Evolutionary conservation across 805 yeast species (phyloP).

Genomic region (Helenozyma baotianmanensis): DNA sequence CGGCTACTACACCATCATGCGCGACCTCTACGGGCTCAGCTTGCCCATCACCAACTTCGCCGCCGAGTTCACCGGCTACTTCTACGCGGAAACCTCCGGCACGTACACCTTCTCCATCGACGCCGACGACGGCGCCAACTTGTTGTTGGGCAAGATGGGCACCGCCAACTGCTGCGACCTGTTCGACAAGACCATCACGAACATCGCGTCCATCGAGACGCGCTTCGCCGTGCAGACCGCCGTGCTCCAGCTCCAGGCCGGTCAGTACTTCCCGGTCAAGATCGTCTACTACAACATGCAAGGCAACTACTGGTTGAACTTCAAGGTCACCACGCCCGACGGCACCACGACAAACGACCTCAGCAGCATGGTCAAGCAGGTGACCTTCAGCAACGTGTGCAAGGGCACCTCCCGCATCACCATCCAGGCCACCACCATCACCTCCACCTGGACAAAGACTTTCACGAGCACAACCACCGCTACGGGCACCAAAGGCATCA

Average conservation of each 20-base stretch:
- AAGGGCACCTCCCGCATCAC: too few species aligned
- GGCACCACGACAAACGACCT: conserved; percentile 3
- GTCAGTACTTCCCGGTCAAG: conserved; percentile 6
- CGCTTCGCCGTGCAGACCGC: background rate
- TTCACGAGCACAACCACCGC: conserved; percentile 1
- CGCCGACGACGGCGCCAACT: conserved; percentile 6
- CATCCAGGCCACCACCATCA: conserved; percentile 1
- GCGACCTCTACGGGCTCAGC: conserved; percentile 1
- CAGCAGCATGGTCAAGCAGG: conserved; percentile 7
- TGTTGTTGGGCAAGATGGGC: conserved; percentile 2
- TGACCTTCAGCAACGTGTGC: conserved; percentile 2
- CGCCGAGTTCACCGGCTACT: conserved; percentile 7
- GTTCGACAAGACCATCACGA: conserved; percentile 1
- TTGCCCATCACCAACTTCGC: conserved; percentile 6
- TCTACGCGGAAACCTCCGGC: conserved; percentile 6
- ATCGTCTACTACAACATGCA: conserved; percentile 9
- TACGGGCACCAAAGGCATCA: background rate
- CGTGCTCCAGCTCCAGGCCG: conserved; percentile 1
- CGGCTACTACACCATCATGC: too few species aligned
- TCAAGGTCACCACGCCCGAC: conserved; percentile 3
- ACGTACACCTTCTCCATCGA: conserved; percentile 2
- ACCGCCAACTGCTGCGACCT: conserved; percentile 5
- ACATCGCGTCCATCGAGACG: background rate
- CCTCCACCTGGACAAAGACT: conserved; percentile 1
- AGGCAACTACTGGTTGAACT: conserved; percentile 8